Conservation (phyloP, 495 filamentous ascomycete genomes). For the Penicillium mononematosum region DNA sequence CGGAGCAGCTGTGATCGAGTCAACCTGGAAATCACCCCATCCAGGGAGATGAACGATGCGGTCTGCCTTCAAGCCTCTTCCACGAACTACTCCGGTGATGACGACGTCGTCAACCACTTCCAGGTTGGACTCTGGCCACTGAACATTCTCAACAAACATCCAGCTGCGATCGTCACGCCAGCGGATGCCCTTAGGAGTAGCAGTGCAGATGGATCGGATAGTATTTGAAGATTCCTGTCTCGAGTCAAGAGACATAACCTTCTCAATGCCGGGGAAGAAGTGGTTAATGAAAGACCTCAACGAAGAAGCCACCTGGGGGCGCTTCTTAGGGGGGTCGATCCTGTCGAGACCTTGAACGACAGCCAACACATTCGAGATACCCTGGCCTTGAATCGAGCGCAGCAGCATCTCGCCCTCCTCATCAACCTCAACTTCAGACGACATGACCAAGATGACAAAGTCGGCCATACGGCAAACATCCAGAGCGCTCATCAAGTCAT, state of each 20-base stretch:
- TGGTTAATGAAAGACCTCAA: constrained; percentile 88
- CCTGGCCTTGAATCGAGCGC: constrained; percentile 85
- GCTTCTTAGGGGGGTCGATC: constrained; percentile 73
- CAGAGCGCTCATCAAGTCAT: constrained; percentile 70
- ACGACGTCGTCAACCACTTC: constrained; percentile 56
- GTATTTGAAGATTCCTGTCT: constrained; percentile 86
- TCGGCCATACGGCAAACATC: constrained; percentile 88
- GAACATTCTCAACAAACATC: constrained; percentile 83
- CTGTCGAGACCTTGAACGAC: constrained; percentile 76
- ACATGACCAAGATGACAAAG: constrained; percentile 82
- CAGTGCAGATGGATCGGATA: constrained; percentile 85
- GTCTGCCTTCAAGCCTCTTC: constrained; percentile 83
- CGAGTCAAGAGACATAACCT: constrained; percentile 80
- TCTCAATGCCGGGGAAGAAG: constrained; percentile 87
- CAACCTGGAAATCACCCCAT: constrained; percentile 93
- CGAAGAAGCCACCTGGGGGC: constrained; percentile 70
- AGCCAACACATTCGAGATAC: constrained; percentile 80
- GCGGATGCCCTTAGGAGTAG: constrained; percentile 82
- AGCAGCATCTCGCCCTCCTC: constrained; percentile 77
- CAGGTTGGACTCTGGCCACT: constrained; percentile 57
- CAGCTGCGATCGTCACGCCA: constrained; percentile 95
- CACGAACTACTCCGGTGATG: constrained; percentile 84
- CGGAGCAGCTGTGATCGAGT: constrained; percentile 75
- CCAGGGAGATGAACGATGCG: constrained; percentile 87
- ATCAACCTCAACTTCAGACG: constrained; percentile 78